A percentile compares a stretch with the other conserved stretches of the same genome.
Conservation (phyloP, 345 rosid genomes). For the Jatropha curcas region DNA sequence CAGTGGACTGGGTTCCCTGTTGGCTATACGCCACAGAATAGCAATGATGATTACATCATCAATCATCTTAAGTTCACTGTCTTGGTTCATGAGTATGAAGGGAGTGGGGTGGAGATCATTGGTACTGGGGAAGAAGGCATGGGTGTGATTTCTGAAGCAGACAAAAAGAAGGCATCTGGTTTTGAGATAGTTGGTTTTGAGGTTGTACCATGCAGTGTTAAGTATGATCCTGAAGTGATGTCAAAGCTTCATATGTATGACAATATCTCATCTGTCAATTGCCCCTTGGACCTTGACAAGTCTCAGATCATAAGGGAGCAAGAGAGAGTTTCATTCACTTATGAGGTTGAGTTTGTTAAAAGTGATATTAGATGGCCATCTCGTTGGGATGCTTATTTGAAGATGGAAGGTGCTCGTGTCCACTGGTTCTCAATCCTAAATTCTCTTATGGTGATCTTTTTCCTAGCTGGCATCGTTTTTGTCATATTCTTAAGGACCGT, state of each 20-base stretch:
- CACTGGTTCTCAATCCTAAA: constrained; percentile 86
- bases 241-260: constrained; percentile 65
- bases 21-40: constrained; percentile 65
- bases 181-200: constrained; percentile 84
- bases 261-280: constrained; percentile 48
- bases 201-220: constrained; percentile 81
- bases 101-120: constrained; percentile 69
- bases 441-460: constrained; percentile 75
- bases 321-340: constrained; percentile 74
- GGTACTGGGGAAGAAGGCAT: constrained; percentile 88
- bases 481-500: constrained; percentile 83
- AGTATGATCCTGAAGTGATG: constrained; percentile 57
- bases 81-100: constrained; percentile 75
- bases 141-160: constrained; percentile 76
- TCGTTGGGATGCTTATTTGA: constrained; percentile 87
- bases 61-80: constrained; percentile 76
- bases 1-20: constrained; percentile 91
- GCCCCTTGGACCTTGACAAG: constrained; percentile 73
- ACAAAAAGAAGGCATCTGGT: constrained; percentile 63
- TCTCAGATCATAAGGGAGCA: constrained; percentile 75
- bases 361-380: constrained; percentile 79
- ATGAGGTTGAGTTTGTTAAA: constrained; percentile 77
- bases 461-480: constrained; percentile 75
- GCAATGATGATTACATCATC: constrained; percentile 74
- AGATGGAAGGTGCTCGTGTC: constrained; percentile 86